A percentile compares a stretch with the other conserved stretches of the same genome.
phyloP scores from a whole-genome alignment of 2,329 filamentous ascomycete genomes.

The Sclerotinia trifoliorum region DNA sequence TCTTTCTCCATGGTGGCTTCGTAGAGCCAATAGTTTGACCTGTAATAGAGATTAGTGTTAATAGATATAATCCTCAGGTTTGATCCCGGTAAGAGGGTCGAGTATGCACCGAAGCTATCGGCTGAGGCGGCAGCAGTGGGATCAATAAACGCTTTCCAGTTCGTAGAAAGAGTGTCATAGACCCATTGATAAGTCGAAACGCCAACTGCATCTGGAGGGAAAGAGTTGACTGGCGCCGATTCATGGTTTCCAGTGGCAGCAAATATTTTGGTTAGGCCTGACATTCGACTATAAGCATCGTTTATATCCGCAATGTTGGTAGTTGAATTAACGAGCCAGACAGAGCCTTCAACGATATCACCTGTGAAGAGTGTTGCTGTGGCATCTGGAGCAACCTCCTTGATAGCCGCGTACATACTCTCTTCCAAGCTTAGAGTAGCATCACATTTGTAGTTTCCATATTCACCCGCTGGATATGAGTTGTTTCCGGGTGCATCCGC shows the following conservation, averaged over 20 bases:
- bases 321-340: constrained; percentile 40
- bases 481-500: constrained; percentile 43
- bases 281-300: constrained; percentile 41
- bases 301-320: constrained; percentile 42
- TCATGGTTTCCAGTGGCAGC: constrained; percentile 45
- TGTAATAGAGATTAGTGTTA: constrained; percentile 47
- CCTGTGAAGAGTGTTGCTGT: constrained; percentile 44
- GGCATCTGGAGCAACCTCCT: constrained; percentile 34
- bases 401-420: constrained; percentile 44
- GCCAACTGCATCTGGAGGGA: constrained; percentile 37
- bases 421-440: constrained; percentile 42
- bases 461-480: constrained; percentile 42
- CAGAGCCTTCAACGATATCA: constrained; percentile 43
- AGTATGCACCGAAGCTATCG: constrained; percentile 42
- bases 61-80: constrained; percentile 45
- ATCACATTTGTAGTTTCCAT: constrained; percentile 44
- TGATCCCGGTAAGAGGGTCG: constrained; percentile 35
- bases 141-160: constrained; percentile 42
- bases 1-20: constrained; percentile 43
- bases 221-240: constrained; percentile 41
- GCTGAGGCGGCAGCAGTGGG: constrained; percentile 33
- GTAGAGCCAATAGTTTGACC: constrained; percentile 44
- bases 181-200: constrained; percentile 41
- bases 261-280: constrained; percentile 40
- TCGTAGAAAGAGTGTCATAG: constrained; percentile 41